These are phyloP conservation scores for Nepenthes gracilis DNA, from an alignment of 148 eudicot genomes.

Conservation along the genomic window DNA sequence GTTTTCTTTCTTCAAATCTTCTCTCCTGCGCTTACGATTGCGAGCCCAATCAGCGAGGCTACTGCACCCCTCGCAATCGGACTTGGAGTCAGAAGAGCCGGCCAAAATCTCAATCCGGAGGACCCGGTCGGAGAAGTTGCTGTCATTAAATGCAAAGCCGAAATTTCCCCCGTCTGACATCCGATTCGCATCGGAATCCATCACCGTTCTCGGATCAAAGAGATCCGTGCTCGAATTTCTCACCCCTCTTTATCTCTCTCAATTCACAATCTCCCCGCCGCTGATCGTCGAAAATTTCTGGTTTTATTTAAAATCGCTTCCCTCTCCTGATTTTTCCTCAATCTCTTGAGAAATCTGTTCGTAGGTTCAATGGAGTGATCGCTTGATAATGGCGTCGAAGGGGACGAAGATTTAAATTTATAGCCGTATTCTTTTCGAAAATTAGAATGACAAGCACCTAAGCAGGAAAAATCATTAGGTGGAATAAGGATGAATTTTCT, in stretches of 20 bases:
- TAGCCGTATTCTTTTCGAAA: no score
- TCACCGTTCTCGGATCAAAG: slow-evolving; percentile 1
- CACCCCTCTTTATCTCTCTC: neutral
- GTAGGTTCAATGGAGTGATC: no score
- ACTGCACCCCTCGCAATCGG: slow-evolving; percentile 20
- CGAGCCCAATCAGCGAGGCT: slow-evolving; percentile 44
- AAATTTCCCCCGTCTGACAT: slow-evolving; percentile 7
- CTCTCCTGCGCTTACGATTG: slow-evolving; percentile 63
- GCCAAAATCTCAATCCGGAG: slow-evolving; percentile 54
- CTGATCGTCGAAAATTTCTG: neutral
- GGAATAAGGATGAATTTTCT: no score
- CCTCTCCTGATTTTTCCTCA: no score
- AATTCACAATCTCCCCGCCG: neutral
- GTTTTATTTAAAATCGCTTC: no score
- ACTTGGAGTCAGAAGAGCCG: slow-evolving; percentile 15
- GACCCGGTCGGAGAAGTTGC: slow-evolving; percentile 68
- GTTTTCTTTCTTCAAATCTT: slow-evolving; percentile 37
- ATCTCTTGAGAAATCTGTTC: no score
- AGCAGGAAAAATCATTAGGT: no score
- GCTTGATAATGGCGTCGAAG: no score
- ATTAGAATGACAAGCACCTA: no score
- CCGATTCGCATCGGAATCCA: neutral
- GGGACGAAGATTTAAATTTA: no score
- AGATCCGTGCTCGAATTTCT: neutral
- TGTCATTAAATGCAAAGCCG: slow-evolving; percentile 64